Conservation (phyloP, 495 filamentous ascomycete genomes). For the Filosporella fistucella region DNA sequence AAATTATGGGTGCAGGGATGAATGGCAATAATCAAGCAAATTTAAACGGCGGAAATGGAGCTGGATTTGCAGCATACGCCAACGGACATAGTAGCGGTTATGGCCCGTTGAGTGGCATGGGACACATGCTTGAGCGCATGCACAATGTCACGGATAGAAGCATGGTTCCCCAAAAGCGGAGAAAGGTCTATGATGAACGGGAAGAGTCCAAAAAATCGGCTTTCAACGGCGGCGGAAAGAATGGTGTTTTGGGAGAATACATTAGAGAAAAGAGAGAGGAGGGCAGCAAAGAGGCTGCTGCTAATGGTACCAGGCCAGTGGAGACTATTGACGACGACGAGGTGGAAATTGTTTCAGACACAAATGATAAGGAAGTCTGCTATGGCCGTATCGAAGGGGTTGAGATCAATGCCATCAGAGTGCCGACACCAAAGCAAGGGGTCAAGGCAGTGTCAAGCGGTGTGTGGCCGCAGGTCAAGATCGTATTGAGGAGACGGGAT, state of each 20-base stretch:
- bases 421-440: slow-evolving; percentile 61
- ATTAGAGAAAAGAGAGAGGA: slow-evolving; percentile 52
- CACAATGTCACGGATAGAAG: slow-evolving; percentile 66
- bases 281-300: slow-evolving; percentile 31
- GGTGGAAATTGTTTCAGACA: slow-evolving; percentile 36
- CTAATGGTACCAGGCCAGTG: slow-evolving; percentile 30
- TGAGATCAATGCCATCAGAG: slow-evolving; percentile 58
- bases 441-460: slow-evolving; percentile 41
- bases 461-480: slow-evolving; percentile 70
- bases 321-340: slow-evolving; percentile 53
- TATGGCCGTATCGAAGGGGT: slow-evolving; percentile 74
- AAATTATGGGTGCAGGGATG: too few species aligned
- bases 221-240: slow-evolving; percentile 42
- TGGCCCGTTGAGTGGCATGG: slow-evolving; percentile 29
- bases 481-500: slow-evolving; percentile 53
- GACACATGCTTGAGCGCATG: slow-evolving; percentile 57
- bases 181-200: slow-evolving; percentile 52
- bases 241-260: slow-evolving; percentile 58
- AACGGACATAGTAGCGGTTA: slow-evolving; percentile 19
- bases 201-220: slow-evolving; percentile 28
- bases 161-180: slow-evolving; percentile 58
- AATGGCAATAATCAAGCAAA: neutral
- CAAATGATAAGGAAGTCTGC: slow-evolving; percentile 66
- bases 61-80: slow-evolving; percentile 11
- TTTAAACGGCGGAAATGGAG: slow-evolving; percentile 7